phyloP scores from a whole-genome alignment of 1,139 yeast genomes.

The Diutina sp. region DNA sequence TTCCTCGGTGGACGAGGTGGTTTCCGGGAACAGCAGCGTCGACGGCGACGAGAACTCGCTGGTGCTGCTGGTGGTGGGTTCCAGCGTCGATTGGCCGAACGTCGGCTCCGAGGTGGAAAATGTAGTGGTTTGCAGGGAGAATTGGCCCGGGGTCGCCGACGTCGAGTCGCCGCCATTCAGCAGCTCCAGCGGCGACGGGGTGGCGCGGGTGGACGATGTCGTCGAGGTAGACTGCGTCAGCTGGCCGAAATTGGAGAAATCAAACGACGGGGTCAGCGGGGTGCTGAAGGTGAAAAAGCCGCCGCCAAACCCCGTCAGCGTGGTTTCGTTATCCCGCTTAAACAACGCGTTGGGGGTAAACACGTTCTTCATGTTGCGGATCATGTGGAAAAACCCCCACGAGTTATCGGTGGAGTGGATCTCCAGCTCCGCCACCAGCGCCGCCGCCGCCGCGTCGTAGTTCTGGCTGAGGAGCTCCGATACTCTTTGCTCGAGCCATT shows the following conservation, averaged over 20 bases:
- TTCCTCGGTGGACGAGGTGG: background rate
- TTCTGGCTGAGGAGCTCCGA: background rate
- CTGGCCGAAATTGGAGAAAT: background rate
- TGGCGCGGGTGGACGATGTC: background rate
- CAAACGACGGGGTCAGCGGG: background rate
- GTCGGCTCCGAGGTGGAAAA: background rate
- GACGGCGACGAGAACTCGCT: background rate
- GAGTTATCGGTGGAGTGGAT: background rate
- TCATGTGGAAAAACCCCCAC: conserved; percentile 2
- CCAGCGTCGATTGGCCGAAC: background rate
- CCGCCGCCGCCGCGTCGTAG: background rate
- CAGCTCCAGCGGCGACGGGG: background rate
- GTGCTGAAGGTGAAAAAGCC: background rate
- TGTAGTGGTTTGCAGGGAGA: background rate
- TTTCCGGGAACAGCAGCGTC: background rate
- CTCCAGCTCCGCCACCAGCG: background rate
- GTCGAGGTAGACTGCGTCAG: background rate
- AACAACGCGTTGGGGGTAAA: background rate
- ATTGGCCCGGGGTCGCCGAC: background rate
- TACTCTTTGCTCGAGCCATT: background rate
- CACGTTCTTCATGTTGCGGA: background rate
- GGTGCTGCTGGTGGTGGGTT: background rate
- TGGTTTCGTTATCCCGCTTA: background rate
- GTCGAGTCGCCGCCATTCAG: background rate
- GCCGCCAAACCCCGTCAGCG: background rate